A percentile compares a stretch with the other conserved stretches of the same genome.
Conservation (phyloP, 345 rosid species). For the Pistacia vera region DNA sequence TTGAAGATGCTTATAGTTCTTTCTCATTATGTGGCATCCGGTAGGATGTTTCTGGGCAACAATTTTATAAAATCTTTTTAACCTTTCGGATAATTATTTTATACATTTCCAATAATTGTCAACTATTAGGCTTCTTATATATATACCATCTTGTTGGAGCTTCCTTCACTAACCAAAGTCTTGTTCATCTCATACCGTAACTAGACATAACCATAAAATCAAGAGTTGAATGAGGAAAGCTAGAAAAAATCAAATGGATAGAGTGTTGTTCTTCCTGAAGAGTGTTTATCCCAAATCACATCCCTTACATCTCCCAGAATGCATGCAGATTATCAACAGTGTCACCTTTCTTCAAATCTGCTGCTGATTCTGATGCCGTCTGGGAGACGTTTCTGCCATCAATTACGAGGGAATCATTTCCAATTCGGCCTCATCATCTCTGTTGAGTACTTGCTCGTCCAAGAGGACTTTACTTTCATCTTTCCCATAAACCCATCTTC, state of each 20-base stretch:
- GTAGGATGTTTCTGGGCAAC: too few relatives aligned
- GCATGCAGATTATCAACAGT: constrained; percentile 37
- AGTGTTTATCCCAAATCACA: constrained; percentile 36
- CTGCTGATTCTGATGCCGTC: constrained; percentile 38
- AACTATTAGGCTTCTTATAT: too few relatives aligned
- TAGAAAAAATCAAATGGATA: not conserved
- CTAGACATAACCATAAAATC: too few relatives aligned
- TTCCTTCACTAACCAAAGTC: too few relatives aligned
- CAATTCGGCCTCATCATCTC: not conserved
- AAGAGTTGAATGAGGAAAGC: too few relatives aligned
- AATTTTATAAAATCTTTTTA: too few relatives aligned
- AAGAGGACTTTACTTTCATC: constrained; percentile 34
- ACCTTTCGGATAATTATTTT: too few relatives aligned
- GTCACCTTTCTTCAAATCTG: constrained; percentile 29
- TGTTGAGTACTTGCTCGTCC: constrained; percentile 2
- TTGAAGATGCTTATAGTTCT: too few relatives aligned
- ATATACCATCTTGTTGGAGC: too few relatives aligned
- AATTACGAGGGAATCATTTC: constrained; percentile 24
- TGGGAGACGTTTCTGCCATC: constrained; percentile 43
- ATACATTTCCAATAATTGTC: too few relatives aligned
- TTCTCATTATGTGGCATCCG: too few relatives aligned
- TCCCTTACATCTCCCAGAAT: constrained; percentile 38
- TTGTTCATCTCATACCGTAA: too few relatives aligned
- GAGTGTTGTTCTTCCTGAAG: constrained; percentile 28
- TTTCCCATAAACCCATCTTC: constrained; percentile 31